Conservation (phyloP, 257 asterid species). For the Salvia hispanica region DNA sequence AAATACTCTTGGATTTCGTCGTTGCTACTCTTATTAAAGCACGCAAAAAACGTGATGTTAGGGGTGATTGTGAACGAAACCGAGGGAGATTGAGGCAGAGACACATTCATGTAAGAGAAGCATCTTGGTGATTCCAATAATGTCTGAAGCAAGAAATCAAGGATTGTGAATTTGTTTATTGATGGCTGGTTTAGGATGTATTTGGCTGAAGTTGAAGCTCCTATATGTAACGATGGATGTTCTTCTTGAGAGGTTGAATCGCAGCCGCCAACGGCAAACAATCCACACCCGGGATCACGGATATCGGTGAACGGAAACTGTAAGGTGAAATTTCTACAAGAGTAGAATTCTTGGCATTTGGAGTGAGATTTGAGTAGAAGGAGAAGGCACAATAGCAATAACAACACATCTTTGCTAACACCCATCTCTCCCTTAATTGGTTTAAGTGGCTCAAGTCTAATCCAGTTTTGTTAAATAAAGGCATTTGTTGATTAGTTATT, state of each 20-base stretch:
- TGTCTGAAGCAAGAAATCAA: background rate
- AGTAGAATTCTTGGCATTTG: conserved; percentile 31
- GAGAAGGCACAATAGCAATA: conserved; percentile 20
- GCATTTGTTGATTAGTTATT: background rate
- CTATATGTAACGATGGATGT: conserved; percentile 30
- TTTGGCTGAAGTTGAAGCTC: background rate
- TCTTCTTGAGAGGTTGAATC: too few species aligned
- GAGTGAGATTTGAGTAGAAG: conserved; percentile 21
- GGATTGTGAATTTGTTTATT: background rate
- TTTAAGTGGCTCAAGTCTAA: background rate
- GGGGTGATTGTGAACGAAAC: conserved; percentile 31
- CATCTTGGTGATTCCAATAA: background rate
- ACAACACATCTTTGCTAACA: background rate
- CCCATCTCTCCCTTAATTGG: background rate
- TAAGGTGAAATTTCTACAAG: conserved; percentile 34
- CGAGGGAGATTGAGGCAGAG: conserved; percentile 14
- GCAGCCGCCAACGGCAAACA: conserved; percentile 31
- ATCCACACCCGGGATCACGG: conserved; percentile 35
- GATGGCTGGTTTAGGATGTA: background rate
- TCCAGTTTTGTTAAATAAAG: background rate
- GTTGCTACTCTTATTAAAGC: background rate
- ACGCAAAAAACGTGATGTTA: conserved; percentile 36
- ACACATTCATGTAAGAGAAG: background rate
- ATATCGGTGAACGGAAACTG: conserved; percentile 34
- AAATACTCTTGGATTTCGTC: background rate